Evolutionary conservation across 495 filamentous ascomycete species (phyloP), one percentile per base, ranked within the genome.

Genomic region (Wilcoxina mikolae): DNA sequence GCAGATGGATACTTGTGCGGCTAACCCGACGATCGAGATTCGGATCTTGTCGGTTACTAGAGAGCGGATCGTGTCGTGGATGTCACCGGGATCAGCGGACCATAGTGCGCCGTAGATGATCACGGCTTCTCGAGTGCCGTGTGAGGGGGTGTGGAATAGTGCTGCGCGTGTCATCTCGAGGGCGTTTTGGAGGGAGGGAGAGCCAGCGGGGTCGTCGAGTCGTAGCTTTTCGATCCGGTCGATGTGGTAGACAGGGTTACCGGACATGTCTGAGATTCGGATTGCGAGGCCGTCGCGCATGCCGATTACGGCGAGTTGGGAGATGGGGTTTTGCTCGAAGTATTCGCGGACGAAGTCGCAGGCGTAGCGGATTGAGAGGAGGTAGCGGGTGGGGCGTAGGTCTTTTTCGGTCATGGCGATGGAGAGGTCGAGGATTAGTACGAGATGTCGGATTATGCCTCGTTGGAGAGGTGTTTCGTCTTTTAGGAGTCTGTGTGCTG

Each of bases 271-370:
- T 65, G 81, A 88, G 48, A 98, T 78, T 31, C 85, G 72, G 7
- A 91, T 68, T 5, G 88, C 89, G 15, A 96, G 71, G 12, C 91
- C 91, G 68, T 96, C 93, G 41, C 82, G 79, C 79, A 95, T 89
- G 44, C 84, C 90, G 38, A 98, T 71, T 22, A 96, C 79, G 12
- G 83, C 87, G 33, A 98, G 74, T 65, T 98, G 93, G 26, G 86
- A 91, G 67, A 98, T 96, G n/a, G 91, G 91, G 56, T 98, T 98
- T 68, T 98, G 91, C 68, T 95, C 90, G 66, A 96, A 98, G 69
- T 87, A 98, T 60, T 95, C 93, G 43, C 80, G 76, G 33, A 95
- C 83, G 66, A 95, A 96, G 55, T 85, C 83, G 56, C 82, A 76
- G 43, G 88, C 84, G 71, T 89, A 93, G 59, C 81, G 81, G 56